Conservation (phyloP, 495 filamentous ascomycete species). For the Elasticomyces elasticus region DNA sequence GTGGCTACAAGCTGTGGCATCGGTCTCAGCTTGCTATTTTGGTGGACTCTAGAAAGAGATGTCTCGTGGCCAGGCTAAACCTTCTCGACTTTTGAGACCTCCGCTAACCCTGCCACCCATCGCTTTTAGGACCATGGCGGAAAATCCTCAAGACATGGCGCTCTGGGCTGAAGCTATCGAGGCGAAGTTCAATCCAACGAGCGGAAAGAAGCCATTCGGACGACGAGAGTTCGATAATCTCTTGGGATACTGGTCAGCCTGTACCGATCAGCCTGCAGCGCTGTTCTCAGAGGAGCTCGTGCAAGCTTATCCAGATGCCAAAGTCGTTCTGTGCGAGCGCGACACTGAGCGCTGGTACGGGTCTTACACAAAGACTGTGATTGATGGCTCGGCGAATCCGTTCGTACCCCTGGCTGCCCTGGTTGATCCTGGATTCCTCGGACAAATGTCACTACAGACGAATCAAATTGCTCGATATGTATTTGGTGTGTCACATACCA, state of each 20-base stretch:
- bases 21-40: no score
- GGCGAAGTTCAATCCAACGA: conserved; percentile 23
- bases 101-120: no score
- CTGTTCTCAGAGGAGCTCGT: conserved; percentile 13
- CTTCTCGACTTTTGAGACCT: no score
- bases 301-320: conserved; percentile 27
- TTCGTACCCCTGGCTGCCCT: background rate
- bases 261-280: conserved; percentile 3
- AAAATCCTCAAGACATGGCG: conserved; percentile 1
- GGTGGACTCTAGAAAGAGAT: no score
- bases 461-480: conserved; percentile 2
- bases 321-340: conserved; percentile 36
- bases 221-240: conserved; percentile 18
- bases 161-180: conserved; percentile 30
- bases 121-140: conserved; percentile 5
- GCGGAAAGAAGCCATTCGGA: conserved; percentile 6
- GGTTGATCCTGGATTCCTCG: conserved; percentile 2
- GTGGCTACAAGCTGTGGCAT: no score
- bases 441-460: conserved; percentile 1
- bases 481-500: background rate
- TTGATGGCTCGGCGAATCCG: background rate
- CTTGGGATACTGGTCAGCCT: conserved; percentile 11
- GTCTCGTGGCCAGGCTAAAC: no score
- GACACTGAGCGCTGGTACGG: conserved; percentile 37
- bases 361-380: conserved; percentile 16